These are phyloP conservation scores for Aspergillus taichungensis DNA, from an alignment of 495 filamentous ascomycete genomes.

Conservation along the genomic window DNA sequence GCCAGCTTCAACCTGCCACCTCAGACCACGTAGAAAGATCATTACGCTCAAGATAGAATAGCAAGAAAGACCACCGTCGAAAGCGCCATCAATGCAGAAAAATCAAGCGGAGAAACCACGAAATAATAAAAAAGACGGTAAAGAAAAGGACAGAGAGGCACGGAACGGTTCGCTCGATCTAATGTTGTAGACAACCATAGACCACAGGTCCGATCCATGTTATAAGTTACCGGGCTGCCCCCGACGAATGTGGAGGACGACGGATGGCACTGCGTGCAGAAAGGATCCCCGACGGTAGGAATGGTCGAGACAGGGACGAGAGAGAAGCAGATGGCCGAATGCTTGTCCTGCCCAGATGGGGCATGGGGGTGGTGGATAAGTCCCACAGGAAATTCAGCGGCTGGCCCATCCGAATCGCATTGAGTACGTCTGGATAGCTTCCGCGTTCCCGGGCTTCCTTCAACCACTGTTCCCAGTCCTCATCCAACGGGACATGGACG, in stretches of 20 bases:
- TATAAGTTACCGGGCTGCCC: slow-evolving; percentile 13
- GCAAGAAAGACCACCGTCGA: background rate
- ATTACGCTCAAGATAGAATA: background rate
- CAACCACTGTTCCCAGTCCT: slow-evolving; percentile 79
- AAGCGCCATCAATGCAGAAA: background rate
- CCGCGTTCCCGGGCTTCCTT: slow-evolving; percentile 67
- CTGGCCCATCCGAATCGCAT: slow-evolving; percentile 33
- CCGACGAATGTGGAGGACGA: slow-evolving; percentile 15
- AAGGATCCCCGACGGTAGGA: slow-evolving; percentile 12
- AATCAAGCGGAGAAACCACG: background rate
- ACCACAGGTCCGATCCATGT: background rate
- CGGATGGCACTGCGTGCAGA: slow-evolving; percentile 10
- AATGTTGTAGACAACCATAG: background rate
- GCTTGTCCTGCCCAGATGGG: slow-evolving; percentile 11
- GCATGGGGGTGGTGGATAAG: slow-evolving; percentile 14
- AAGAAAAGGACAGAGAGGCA: slow-evolving; percentile 2
- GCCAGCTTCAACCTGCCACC: too few relatives aligned
- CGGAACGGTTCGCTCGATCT: slow-evolving; percentile 1
- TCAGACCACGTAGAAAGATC: too few relatives aligned
- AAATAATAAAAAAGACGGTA: slow-evolving; percentile 1
- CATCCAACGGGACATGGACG: slow-evolving; percentile 57
- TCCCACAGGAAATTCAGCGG: slow-evolving; percentile 25
- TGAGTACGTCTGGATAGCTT: slow-evolving; percentile 32
- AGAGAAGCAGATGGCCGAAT: slow-evolving; percentile 9
- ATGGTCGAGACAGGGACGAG: slow-evolving; percentile 14